These are phyloP conservation scores for Pseudomassariella vexata DNA, from an alignment of 2,329 filamentous ascomycete species.

Conservation along the genomic window DNA sequence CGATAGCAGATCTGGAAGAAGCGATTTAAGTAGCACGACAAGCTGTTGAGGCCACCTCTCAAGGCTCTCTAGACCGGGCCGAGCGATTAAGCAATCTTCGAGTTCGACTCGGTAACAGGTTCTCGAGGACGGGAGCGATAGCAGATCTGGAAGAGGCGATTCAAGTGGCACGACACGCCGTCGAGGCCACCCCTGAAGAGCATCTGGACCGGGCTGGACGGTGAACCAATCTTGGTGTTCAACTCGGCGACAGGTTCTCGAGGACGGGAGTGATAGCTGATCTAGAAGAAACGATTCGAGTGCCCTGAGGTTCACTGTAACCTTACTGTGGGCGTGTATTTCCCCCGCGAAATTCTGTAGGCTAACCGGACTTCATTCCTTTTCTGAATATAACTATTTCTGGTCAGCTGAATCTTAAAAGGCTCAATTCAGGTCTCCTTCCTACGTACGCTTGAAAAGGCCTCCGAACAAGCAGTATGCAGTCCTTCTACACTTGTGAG, in stretches of 20 bases:
- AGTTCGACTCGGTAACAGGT: conserved; percentile 4
- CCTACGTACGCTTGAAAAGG: no score
- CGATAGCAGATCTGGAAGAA: conserved; percentile 9
- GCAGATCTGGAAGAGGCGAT: conserved; percentile 13
- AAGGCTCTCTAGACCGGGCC: conserved; percentile 1
- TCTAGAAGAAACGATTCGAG: no score
- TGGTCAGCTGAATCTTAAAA: no score
- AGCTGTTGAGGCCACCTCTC: not conserved
- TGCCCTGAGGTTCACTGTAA: no score
- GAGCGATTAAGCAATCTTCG: conserved; percentile 3
- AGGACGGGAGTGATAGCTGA: conserved; percentile 2
- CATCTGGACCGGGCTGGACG: conserved; percentile 3
- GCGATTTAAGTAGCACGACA: not conserved
- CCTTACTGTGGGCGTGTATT: no score
- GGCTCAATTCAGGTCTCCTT: no score
- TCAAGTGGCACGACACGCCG: conserved; percentile 4
- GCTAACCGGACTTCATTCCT: no score
- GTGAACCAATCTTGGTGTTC: conserved; percentile 3
- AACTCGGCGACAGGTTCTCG: not conserved
- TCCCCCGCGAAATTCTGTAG: no score
- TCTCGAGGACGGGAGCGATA: conserved; percentile 5
- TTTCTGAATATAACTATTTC: no score
- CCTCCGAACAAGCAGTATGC: no score
- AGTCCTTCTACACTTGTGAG: no score
- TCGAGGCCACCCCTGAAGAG: conserved; percentile 7